Percentiles rank a stretch among this genome's conserved stretches.
Evolutionary conservation across 768 basidiomycete species (phyloP).

Genomic region (Hebeloma cylindrosporum): DNA sequence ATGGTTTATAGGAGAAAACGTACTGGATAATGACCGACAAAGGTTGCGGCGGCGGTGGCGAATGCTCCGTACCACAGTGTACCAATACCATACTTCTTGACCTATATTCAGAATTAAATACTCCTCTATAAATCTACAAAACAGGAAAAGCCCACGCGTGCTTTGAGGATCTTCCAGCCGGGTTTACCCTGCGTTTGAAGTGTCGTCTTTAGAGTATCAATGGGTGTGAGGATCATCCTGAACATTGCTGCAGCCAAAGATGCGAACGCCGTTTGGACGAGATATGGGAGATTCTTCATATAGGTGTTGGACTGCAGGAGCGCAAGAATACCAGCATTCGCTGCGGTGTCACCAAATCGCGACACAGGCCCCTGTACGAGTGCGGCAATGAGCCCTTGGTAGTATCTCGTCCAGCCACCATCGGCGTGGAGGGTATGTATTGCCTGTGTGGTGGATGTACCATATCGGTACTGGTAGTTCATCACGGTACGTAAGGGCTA

Average conservation of each 20-base stretch:
- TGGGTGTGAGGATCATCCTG: constrained; percentile 87
- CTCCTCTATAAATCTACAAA: neutral
- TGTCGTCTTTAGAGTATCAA: constrained; percentile 95
- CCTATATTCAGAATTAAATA: constrained; percentile 34
- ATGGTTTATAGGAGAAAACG: constrained; percentile 17
- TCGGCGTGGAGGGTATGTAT: constrained; percentile 68
- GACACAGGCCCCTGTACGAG: constrained; percentile 82
- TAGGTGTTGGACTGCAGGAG: constrained; percentile 76
- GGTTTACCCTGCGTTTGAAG: constrained; percentile 85
- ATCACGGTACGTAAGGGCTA: constrained; percentile 93
- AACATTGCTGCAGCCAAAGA: constrained; percentile 79
- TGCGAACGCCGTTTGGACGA: constrained; percentile 78
- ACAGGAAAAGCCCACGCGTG: constrained; percentile 47
- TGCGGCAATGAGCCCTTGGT: constrained; percentile 84
- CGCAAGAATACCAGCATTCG: constrained; percentile 89
- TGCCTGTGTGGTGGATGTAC: constrained; percentile 69
- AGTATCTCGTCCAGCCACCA: constrained; percentile 83
- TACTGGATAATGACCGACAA: constrained; percentile 89
- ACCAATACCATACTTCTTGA: constrained; percentile 72
- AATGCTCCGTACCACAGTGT: constrained; percentile 89
- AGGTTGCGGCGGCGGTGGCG: constrained; percentile 91
- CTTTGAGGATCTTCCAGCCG: constrained; percentile 64
- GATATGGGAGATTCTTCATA: constrained; percentile 58
- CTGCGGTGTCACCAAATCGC: constrained; percentile 94
- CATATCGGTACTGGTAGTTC: constrained; percentile 95